A percentile compares a stretch with the other conserved stretches of the same genome.
These are phyloP conservation scores for Pelargonium cotyledonis DNA, from an alignment of 441 rosid species.

Conservation along the genomic window DNA sequence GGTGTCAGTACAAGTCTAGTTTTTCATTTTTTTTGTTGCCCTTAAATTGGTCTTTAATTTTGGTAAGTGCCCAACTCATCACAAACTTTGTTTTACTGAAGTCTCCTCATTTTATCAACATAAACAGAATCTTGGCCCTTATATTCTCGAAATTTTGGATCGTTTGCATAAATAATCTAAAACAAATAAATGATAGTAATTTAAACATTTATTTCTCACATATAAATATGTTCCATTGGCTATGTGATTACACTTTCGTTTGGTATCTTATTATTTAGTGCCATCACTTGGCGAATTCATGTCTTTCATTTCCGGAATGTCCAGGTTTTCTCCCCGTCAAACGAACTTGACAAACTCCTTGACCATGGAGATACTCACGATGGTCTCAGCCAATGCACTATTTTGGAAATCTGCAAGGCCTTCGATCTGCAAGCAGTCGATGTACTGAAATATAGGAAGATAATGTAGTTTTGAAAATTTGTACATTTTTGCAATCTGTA, in stretches of 20 bases:
- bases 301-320: not conserved
- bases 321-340: constrained; percentile 63
- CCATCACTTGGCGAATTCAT: not conserved
- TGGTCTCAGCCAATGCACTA: constrained; percentile 38
- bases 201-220: too few relatives aligned
- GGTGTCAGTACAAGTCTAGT: not conserved
- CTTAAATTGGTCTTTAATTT: too few relatives aligned
- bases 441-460: constrained; percentile 52
- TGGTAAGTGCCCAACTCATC: too few relatives aligned
- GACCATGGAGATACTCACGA: constrained; percentile 25
- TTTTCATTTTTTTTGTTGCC: too few relatives aligned
- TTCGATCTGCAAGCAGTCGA: constrained; percentile 46
- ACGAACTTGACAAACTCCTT: constrained; percentile 48
- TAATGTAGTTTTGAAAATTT: constrained; percentile 20
- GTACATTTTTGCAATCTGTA: not conserved
- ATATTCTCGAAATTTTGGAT: too few relatives aligned
- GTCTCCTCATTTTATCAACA: too few relatives aligned
- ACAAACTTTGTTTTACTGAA: too few relatives aligned
- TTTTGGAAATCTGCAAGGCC: constrained; percentile 50
- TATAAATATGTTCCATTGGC: too few relatives aligned
- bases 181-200: too few relatives aligned
- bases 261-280: not conserved
- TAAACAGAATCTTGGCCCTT: too few relatives aligned
- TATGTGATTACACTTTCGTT: not conserved
- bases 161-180: too few relatives aligned